Base-by-base conservation (phyloP, 2,329 filamentous ascomycete genomes). In the Gaeumannomyces sp. region DNA sequence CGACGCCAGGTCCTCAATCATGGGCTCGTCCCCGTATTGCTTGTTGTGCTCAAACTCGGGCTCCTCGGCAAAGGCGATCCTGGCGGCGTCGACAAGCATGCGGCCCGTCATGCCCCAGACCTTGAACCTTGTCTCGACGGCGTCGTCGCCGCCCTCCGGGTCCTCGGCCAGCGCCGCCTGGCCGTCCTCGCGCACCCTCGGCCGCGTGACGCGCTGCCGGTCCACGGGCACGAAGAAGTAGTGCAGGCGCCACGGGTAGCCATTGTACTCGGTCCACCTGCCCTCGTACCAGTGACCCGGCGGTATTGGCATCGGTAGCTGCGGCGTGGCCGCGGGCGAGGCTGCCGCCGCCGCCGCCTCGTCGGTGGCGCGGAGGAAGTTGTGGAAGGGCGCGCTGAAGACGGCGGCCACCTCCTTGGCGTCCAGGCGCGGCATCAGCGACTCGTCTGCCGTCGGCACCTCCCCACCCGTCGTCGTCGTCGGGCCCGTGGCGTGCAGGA, bases 21-120 rank as follows among this genome's bases (percentile, higher is more conserved):
- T 76, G 6, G 73, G 71, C 71, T 82, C 79, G 69, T 87, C 85
- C 6, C 85, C 85, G 70, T 78, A 81, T 64, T 79, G 76, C 3
- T 72, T 70, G 64, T 85, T 86, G 68, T 86, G 83, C 78, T 96
- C 92, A 75, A 97, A 96, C 73, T 92, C 89, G 4, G 94, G 94
- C 73, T 91, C 86, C 77, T 90, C 84, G 2, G 78, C 89, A 74
- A 95, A 98, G 27, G 93, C 94, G 25, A 96, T 83, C 67, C 91
- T 82, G 45, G 94, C 93, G 5, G 90, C 89, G 77, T 98, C 94
- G 6, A 97, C 91, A 64, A 97, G 75, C 64, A 98, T 94, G 63
- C 92, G 82, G 3, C 92, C 94, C 64, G 94, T 98, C 92, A 98
- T 94, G 22, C 94, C 94, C 85, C 93, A 97, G 5, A 98, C 93